Evolutionary conservation across 495 filamentous ascomycete species (phyloP), one percentile per base, ranked within the genome.

Genomic region (Neurospora terricola): DNA sequence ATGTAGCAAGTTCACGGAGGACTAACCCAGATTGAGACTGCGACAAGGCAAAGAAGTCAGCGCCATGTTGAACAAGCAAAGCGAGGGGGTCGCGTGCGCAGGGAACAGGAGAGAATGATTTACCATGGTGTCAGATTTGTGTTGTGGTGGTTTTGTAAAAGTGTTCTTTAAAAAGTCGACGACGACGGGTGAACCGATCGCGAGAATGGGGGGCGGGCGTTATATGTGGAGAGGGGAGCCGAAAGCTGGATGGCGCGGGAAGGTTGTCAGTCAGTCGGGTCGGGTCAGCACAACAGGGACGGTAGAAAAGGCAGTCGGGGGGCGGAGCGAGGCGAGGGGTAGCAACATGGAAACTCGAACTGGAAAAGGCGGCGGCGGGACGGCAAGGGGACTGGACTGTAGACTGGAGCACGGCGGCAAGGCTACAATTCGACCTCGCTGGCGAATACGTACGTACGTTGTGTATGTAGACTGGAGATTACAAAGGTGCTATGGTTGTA

Each of bases 1-100:
- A 34, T 66, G 54, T 73, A 70, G 69, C 69, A 72, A 43, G 66
- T 73, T 36, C 36, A 72, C 40, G 76, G 72, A 70, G 77, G 78
- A 72, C 88, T 81, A 84, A 91, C 89, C 89, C 89, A 81, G 89
- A 90, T 89, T 89, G 87, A 87, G 88, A 90, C 89, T 91, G 77
- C 74, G 71, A 72, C 39, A 74, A 30, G 45, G 48, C 21, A 70
- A 18, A 38, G 66, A 70, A 66, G 54, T 62, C 27, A 62, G 54
- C 54, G 40, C 42, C 39, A 42, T 74, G 27, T 69, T 54, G 42
- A 12, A 54, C 45, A 27, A 23, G 45, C 10, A 54, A 23, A 27
- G 42, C 7, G 8, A 23, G 14, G 18, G n/a, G 70, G 40, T 30
- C 16, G 30, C 40, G 14, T 6, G 18, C 36, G 37, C 7, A 23